These are phyloP conservation scores for Morella rubra DNA, from an alignment of 306 rosid genomes.

Conservation along the genomic window DNA sequence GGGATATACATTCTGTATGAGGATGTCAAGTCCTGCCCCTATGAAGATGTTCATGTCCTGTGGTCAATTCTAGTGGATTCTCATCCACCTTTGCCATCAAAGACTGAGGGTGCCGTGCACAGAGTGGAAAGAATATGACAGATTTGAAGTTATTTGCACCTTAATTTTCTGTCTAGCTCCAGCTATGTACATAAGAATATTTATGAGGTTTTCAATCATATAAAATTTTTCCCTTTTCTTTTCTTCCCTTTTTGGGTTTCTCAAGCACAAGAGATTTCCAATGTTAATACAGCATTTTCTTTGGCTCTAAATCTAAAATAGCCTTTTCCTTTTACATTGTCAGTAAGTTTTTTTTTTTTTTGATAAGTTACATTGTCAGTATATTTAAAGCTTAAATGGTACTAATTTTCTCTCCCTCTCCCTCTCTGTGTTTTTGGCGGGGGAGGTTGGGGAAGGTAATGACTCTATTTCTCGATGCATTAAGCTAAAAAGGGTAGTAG, in stretches of 20 bases:
- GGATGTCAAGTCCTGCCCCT: slow-evolving; percentile 88
- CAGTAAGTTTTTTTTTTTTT: too few species aligned
- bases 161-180: slow-evolving; percentile 4
- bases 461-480: slow-evolving; percentile 1
- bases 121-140: slow-evolving; percentile 27
- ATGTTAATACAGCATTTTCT: slow-evolving; percentile 25
- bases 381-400: not conserved
- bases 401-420: not conserved
- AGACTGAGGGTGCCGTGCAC: slow-evolving; percentile 34
- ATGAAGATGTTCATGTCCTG: slow-evolving; percentile 83
- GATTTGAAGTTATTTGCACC: slow-evolving; percentile 36
- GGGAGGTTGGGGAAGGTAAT: not conserved
- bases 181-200: slow-evolving; percentile 29
- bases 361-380: not conserved
- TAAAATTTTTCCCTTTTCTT: slow-evolving; percentile 2
- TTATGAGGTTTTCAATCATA: slow-evolving; percentile 33
- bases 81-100: slow-evolving; percentile 53
- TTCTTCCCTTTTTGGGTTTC: not conserved
- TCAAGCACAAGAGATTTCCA: not conserved
- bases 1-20: slow-evolving; percentile 87
- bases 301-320: slow-evolving; percentile 14
- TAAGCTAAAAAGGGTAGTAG: not conserved
- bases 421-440: not conserved
- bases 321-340: slow-evolving; percentile 5
- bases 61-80: slow-evolving; percentile 96